Evolutionary conservation across 2,329 filamentous ascomycete genomes (phyloP), one percentile per base, ranked within the genome.

Genomic region (Aspergillus melleus): DNA sequence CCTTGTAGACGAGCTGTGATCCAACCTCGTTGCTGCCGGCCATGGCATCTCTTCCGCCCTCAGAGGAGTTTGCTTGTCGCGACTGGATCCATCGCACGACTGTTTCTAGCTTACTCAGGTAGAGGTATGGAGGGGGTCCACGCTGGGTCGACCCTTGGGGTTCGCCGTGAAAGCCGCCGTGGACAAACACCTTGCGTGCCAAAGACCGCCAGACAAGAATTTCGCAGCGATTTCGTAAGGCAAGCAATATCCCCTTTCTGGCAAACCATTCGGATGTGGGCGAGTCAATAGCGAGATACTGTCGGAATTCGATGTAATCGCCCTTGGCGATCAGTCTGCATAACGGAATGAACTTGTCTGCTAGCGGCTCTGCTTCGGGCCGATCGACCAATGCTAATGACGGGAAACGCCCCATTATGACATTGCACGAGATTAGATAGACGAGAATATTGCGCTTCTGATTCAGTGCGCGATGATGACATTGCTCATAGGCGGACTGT

Each of bases 321-420:
- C 94, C 94, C 44, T 81, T 84, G 8, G 85, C 83, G 61, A 97
- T 86, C 26, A 92, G 87, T 52, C 79, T 78, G 66, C 88, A 89
- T n/a, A 97, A 79, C 0, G 91, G 91, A 1, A 84, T 68, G 73
- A 96, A 97, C 52, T 88, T 83, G 22, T 86, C 80, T 0, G 80
- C 81, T 22, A 96, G 79, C 1, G 83, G 83, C 57, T 79, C 76
- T 12, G 91, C 88, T 76, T 95, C 91, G 3, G 90, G 88, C 1
- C 88, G 85, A 44, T 83, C 78, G 49, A 96, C 84, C 1, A 96
- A 83, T 2, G 74, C 61, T 9, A 78, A 70, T 1, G 89, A 89
- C 1, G 94, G 93, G 65, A 97, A 91, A 30, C 91, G 88, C 22
- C 92, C 94, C 51, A 96, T 83, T 42, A 96, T 87, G 57, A 97